Conservation (phyloP, 495 filamentous ascomycete genomes). For the Glonium stellatum region DNA sequence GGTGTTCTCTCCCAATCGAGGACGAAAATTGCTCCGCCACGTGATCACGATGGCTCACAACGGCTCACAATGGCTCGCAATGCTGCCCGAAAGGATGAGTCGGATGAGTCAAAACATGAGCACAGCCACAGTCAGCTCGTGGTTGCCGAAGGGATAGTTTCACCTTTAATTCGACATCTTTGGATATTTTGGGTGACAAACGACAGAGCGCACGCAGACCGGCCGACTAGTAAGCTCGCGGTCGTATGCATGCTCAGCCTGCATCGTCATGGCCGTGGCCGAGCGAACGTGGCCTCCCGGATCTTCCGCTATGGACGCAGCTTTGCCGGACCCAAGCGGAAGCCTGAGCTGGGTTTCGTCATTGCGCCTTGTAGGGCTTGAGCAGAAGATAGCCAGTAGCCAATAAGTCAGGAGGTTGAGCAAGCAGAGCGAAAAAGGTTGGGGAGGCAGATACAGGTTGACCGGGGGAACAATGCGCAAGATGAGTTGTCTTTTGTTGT, state of each 20-base stretch:
- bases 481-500: slow-evolving; percentile 26
- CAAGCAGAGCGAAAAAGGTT: slow-evolving; percentile 2
- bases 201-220: slow-evolving; percentile 9
- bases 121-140: slow-evolving; percentile 1
- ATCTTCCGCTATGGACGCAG: slow-evolving; percentile 12
- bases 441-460: neutral
- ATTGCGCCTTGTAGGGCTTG: slow-evolving; percentile 9
- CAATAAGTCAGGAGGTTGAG: slow-evolving; percentile 13
- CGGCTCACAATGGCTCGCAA: too few relatives aligned
- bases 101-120: neutral
- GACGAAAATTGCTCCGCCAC: neutral
- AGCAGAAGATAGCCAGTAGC: neutral
- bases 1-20: neutral
- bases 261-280: slow-evolving; percentile 8
- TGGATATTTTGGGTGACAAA: slow-evolving; percentile 2
- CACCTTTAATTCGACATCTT: slow-evolving; percentile 3
- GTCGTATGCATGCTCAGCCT: slow-evolving; percentile 2
- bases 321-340: slow-evolving; percentile 17
- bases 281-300: slow-evolving; percentile 27
- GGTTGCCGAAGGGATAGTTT: neutral
- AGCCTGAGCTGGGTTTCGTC: slow-evolving; percentile 7
- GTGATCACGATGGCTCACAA: too few relatives aligned
- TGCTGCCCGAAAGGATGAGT: neutral
- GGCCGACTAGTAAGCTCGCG: too few relatives aligned
- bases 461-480: slow-evolving; percentile 9